Conservation (phyloP, 129 eudicot genomes). For the Silybum marianum region DNA sequence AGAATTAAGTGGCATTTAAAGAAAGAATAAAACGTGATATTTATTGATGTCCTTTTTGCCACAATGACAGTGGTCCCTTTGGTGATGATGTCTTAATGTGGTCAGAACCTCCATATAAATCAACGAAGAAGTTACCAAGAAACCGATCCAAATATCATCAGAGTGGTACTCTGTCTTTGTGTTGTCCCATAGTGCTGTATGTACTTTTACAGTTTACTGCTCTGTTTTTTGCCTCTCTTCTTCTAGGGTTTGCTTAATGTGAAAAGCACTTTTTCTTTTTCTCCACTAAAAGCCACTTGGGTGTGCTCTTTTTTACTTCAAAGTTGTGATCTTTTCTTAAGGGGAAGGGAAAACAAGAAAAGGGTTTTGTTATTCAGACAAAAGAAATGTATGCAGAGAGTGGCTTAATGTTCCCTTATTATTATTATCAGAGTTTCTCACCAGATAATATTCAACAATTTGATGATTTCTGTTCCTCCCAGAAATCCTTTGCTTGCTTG, state of each 20-base stretch:
- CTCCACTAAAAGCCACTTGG: slow-evolving; percentile 22
- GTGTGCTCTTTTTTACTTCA: slow-evolving; percentile 18
- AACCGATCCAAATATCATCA: slow-evolving; percentile 14
- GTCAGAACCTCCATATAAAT: slow-evolving; percentile 20
- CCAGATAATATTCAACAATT: slow-evolving; percentile 62
- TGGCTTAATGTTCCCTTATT: slow-evolving; percentile 54
- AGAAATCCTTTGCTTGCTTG: slow-evolving; percentile 50
- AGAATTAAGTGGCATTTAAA: not conserved
- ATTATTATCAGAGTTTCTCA: slow-evolving; percentile 58
- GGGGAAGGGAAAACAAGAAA: not conserved
- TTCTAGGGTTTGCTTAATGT: slow-evolving; percentile 27
- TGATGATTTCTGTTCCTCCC: slow-evolving; percentile 57
- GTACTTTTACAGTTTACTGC: slow-evolving; percentile 13
- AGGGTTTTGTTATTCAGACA: slow-evolving; percentile 1
- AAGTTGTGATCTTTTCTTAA: slow-evolving; percentile 25
- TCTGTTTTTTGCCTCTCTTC: slow-evolving; percentile 13
- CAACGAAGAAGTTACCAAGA: slow-evolving; percentile 13
- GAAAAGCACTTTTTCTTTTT: slow-evolving; percentile 15
- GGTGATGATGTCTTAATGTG: slow-evolving; percentile 20
- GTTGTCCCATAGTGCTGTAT: slow-evolving; percentile 18
- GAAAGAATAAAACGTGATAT: not conserved
- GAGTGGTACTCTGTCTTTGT: slow-evolving; percentile 15
- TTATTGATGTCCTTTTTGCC: not conserved
- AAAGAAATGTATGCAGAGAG: slow-evolving; percentile 66
- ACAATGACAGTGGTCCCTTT: slow-evolving; percentile 10